Evolutionary conservation across 106 monocot genomes (phyloP), one percentile per base, ranked within the genome.

Genomic region (Allium fistulosum): DNA sequence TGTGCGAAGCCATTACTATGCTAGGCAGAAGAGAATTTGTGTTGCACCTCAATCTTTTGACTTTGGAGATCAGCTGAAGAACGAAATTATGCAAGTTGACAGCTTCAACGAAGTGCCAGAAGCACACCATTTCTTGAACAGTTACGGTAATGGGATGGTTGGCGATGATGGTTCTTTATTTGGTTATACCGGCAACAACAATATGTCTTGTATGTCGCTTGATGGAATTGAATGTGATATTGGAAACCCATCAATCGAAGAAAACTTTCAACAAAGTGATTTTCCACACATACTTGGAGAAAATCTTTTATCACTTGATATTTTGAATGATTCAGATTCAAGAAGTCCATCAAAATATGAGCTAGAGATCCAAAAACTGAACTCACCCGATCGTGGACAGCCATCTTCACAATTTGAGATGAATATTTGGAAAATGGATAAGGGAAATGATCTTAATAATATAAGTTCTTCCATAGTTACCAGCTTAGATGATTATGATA

Each of bases 1-100:
- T 68, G 69, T 97, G 27, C 70, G 76, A 18, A 84, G 72, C 56
- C 82, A 79, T 60, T 97, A 97, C 63, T 75, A 86, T 73, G 79
- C 88, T 48, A 77, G 71, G 80, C 75, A 86, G 63, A 97, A 97
- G 80, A 79, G 89, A 74, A 46, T 88, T n/a, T 75, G 82, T 49
- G 79, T 28, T 75, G 79, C 74, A 55, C 80, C 83, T 57, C 69
- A 52, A 56, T 61, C 72, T 62, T 52, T 65, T 16, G 76, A 65
- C 52, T 18, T 79, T 37, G 37, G 4, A 37, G 66, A 75, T 50
- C 65, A 66, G 17, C 26, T 10, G 58, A 37, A 37, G 37, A 37
- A 37, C 5, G 37, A 37, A 37, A 37, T 37, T 37, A 5, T 37
- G 37, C 72, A 82, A 46, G 28, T 49, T 62, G 62, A 68, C 4